Percentiles rank a stretch among this genome's conserved stretches.
Evolutionary conservation across 2,329 filamentous ascomycete genomes (phyloP).

Genomic region (Botrytis squamosa): DNA sequence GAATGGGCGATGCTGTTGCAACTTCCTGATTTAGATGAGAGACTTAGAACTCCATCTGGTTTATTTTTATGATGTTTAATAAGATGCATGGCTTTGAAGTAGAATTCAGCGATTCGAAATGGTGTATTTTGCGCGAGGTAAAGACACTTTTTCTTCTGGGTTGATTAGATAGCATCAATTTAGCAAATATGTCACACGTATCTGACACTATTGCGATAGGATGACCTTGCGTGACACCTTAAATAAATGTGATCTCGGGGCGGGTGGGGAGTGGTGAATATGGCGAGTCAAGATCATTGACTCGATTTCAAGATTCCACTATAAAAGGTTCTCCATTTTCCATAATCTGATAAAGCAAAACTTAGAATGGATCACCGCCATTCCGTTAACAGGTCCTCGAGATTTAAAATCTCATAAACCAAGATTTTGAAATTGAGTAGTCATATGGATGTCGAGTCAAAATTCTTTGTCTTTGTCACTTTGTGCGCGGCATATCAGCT

Average conservation of each 20-base stretch:
- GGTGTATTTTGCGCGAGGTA: too few species aligned
- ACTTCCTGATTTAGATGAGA: rapidly evolving
- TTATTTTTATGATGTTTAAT: too few species aligned
- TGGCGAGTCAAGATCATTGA: background rate
- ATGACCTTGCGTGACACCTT: rapidly evolving
- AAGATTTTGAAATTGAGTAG: background rate
- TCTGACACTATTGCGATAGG: rapidly evolving
- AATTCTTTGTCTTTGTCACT: rapidly evolving
- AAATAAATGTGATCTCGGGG: background rate
- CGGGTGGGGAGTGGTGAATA: background rate
- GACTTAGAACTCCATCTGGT: rapidly evolving
- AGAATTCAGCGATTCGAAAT: background rate
- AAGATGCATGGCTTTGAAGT: too few species aligned
- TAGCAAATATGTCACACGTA: background rate
- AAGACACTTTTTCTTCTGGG: background rate
- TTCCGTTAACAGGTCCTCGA: rapidly evolving
- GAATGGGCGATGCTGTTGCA: background rate
- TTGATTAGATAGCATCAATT: background rate
- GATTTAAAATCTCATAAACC: too few species aligned
- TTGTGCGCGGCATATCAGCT: background rate
- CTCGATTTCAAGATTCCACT: background rate
- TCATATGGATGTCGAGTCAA: too few species aligned
- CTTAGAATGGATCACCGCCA: too few species aligned
- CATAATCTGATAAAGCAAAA: background rate
- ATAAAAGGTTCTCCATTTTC: background rate